A percentile compares a stretch with the other conserved stretches of the same genome.
phyloP scores from a whole-genome alignment of 192 early-diverging fungal species.

The Rhizoclosmatium sp. region DNA sequence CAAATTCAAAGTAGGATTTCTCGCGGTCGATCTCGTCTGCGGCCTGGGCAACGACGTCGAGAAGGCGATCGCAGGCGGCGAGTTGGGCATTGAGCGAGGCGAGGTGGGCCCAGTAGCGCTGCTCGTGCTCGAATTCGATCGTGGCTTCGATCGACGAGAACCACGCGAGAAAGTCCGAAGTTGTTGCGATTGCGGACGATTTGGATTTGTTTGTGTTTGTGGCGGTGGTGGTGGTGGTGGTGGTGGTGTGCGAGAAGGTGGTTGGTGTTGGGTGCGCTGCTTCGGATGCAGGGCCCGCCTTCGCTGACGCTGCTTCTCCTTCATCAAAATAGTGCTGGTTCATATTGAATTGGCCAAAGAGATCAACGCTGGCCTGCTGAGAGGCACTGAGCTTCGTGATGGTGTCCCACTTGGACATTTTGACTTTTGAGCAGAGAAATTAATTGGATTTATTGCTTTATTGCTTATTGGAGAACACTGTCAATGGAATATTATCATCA shows the following conservation, averaged over 20 bases:
- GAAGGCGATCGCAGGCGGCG: conserved; percentile 71
- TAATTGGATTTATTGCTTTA: neutral
- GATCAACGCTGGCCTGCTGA: neutral
- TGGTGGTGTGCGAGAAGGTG: neutral
- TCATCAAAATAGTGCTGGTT: neutral
- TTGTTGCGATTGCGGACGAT: conserved; percentile 71
- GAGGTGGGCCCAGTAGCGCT: conserved; percentile 76
- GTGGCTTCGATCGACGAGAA: conserved; percentile 80
- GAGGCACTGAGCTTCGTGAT: conserved; percentile 1
- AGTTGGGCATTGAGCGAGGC: conserved; percentile 61
- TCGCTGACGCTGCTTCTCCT: neutral
- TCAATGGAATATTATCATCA: too few relatives aligned
- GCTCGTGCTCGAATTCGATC: conserved; percentile 89
- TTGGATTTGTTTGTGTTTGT: neutral
- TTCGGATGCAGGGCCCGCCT: neutral
- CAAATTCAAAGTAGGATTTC: conserved; percentile 75
- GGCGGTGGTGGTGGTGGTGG: neutral
- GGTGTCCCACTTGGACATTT: neutral
- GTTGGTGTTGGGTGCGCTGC: neutral
- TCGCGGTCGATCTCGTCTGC: conserved; percentile 66
- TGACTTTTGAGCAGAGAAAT: neutral
- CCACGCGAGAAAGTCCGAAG: conserved; percentile 96
- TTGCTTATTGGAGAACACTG: too few relatives aligned
- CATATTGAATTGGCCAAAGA: conserved; percentile 3
- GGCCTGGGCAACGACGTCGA: conserved; percentile 65